Evolutionary conservation across 257 asterid genomes (phyloP), one percentile per base, ranked within the genome.

Genomic region (Vinca minor): DNA sequence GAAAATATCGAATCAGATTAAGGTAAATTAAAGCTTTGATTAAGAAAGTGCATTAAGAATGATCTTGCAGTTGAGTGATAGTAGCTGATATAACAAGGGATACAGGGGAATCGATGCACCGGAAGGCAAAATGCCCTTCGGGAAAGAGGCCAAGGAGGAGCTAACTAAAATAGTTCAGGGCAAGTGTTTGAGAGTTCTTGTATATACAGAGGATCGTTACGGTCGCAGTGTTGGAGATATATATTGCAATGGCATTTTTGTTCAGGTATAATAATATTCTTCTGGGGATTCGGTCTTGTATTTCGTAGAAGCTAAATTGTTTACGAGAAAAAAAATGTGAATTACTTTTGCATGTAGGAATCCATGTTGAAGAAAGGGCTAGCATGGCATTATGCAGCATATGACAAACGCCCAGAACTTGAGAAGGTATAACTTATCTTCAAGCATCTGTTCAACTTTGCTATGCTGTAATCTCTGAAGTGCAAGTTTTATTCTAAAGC

Each of bases 61-160:
- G 20, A 36, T n/a, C 17, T 57, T 17, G 38, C n/a, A 32, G 23
- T 28, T 0, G 11, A 10, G 38, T 65, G 32, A 23, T 34, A 25
- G 28, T 54, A 41, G 57, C 65, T 64, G 65, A 56, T 17, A 56
- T 42, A 41, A 1, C 23, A 29, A 23, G 63, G 58, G 61, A 54
- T 17, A 73, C 80, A 89, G 99, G 85, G 99, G 97, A 66, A 89
- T 93, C 1, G 97, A 93, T 74, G 88, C 97, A 59, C 99, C 99
- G 0, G 99, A 93, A 83, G 50, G 87, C 71, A 29, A 70, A 70
- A 89, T 93, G 99, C 96, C 95, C 4, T 89, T 74, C n/a, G 97
- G 97, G 17, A 77, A 79, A 56, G 69, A 79, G 71, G 91, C 99
- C 2, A 89, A 89, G 80, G 94, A 83, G 62, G 99, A 87, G 73